Conservation (phyloP, 2,329 filamentous ascomycete genomes). For the Lojkania enalia region DNA sequence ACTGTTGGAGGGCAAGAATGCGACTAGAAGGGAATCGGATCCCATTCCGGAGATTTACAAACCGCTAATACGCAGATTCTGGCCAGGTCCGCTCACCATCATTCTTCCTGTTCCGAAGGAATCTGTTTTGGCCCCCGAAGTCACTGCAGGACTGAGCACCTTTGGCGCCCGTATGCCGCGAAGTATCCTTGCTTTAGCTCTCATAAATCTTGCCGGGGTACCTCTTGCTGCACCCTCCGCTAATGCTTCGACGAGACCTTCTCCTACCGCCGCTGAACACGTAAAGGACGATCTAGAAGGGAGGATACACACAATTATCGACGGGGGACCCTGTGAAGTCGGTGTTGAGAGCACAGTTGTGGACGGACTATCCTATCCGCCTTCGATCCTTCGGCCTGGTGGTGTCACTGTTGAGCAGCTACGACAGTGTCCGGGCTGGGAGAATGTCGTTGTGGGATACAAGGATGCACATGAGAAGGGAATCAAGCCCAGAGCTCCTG, state of each 20-base stretch:
- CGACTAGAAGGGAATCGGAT: constrained; percentile 28
- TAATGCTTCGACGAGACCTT: constrained; percentile 91
- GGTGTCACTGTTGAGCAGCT: constrained; percentile 84
- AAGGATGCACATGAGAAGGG: constrained; percentile 71
- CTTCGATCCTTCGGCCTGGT: constrained; percentile 81
- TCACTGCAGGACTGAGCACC: constrained; percentile 80
- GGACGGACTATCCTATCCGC: constrained; percentile 81
- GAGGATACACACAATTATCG: constrained; percentile 82
- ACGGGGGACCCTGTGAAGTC: constrained; percentile 83
- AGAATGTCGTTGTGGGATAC: constrained; percentile 75
- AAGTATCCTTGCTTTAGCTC: constrained; percentile 78
- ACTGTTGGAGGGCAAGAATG: constrained; percentile 52
- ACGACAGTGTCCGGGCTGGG: constrained; percentile 76
- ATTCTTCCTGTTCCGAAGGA: constrained; percentile 74
- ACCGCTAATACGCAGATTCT: constrained; percentile 79
- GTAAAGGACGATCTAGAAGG: constrained; percentile 83
- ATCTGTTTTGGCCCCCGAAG: constrained; percentile 80
- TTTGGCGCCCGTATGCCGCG: constrained; percentile 92
- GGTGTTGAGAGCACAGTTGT: constrained; percentile 98
- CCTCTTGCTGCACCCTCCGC: constrained; percentile 91
- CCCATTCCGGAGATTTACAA: constrained; percentile 75
- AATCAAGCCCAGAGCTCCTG: constrained; percentile 76
- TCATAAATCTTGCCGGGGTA: constrained; percentile 77
- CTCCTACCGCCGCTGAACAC: constrained; percentile 86
- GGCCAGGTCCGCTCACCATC: constrained; percentile 93